These are phyloP conservation scores for Phyllosticta citrichinensis DNA, from an alignment of 2,329 filamentous ascomycete species.

Conservation along the genomic window DNA sequence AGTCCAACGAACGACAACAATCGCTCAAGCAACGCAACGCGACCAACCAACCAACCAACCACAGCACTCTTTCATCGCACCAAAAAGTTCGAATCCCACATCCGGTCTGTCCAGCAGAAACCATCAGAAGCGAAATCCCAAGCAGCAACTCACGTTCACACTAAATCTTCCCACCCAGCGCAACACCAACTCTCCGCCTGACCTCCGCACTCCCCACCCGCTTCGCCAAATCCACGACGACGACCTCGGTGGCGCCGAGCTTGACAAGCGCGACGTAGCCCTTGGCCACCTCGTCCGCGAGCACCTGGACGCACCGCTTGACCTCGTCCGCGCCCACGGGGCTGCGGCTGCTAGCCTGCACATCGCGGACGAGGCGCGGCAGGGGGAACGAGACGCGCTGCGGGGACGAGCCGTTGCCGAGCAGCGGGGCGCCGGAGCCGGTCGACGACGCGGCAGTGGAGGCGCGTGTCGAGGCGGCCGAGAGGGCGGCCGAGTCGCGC, in stretches of 20 bases:
- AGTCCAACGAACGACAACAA: too few species aligned
- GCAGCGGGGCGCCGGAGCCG: background rate
- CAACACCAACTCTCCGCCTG: conserved; percentile 19
- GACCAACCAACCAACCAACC: too few species aligned
- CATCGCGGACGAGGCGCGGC: conserved; percentile 29
- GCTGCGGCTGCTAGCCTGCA: conserved; percentile 36
- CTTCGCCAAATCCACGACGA: conserved; percentile 29
- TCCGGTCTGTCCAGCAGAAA: background rate
- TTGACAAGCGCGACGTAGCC: conserved; percentile 32
- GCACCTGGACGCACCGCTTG: conserved; percentile 31
- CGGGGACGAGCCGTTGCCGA: conserved; percentile 18
- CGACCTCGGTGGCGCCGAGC: conserved; percentile 31
- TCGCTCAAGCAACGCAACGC: too few species aligned
- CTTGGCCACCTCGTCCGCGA: conserved; percentile 34
- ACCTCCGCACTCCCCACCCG: conserved; percentile 24
- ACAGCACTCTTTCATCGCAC: too few species aligned
- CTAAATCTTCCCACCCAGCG: background rate
- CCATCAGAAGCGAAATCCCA: background rate
- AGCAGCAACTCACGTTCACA: too few species aligned
- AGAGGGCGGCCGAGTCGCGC: background rate
- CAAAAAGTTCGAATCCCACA: too few species aligned
- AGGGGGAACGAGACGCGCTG: conserved; percentile 36
- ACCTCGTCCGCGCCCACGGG: conserved; percentile 37
- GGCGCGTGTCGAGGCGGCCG: background rate
- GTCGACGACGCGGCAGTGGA: background rate